phyloP scores from a whole-genome alignment of 2,329 filamentous ascomycete species.

The Penicillium sp. region DNA sequence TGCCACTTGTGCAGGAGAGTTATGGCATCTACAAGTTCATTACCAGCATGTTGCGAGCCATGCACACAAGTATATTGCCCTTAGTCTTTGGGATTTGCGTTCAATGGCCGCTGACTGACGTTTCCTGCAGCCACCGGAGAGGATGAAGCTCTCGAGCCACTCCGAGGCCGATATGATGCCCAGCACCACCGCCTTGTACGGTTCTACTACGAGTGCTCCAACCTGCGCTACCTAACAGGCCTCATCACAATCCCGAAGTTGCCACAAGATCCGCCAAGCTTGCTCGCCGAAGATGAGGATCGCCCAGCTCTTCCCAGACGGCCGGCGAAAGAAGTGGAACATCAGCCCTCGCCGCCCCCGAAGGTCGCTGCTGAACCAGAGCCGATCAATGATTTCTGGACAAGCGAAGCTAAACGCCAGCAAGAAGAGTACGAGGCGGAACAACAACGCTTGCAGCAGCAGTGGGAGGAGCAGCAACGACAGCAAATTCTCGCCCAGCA shows the following conservation, averaged over 20 bases:
- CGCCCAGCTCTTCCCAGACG: constrained; percentile 79
- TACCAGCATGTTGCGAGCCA: constrained; percentile 96
- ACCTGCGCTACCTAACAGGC: constrained; percentile 91
- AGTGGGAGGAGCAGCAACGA: constrained; percentile 76
- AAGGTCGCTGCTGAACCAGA: constrained; percentile 74
- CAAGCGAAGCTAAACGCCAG: constrained; percentile 82
- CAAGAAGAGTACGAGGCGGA: constrained; percentile 95
- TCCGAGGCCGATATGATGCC: constrained; percentile 85
- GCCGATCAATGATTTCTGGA: constrained; percentile 98
- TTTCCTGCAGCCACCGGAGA: constrained; percentile 71
- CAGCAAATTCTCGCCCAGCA: constrained; percentile 79
- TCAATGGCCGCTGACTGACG: constrained; percentile 6
- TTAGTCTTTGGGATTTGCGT: background rate
- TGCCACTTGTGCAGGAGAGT: constrained; percentile 92
- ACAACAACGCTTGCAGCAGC: constrained; percentile 81
- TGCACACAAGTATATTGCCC: constrained; percentile 81
- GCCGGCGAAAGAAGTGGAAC: constrained; percentile 66
- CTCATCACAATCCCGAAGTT: constrained; percentile 95
- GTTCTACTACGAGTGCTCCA: constrained; percentile 99
- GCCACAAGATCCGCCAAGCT: constrained; percentile 86
- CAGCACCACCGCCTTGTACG: constrained; percentile 95
- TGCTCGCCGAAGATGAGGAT: constrained; percentile 79
- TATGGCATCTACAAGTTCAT: constrained; percentile 99
- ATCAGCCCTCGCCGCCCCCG: constrained; percentile 65
- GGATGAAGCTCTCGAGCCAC: constrained; percentile 83